These are phyloP conservation scores for Raphanus hybrid DNA, from an alignment of 441 rosid species.

Conservation along the genomic window DNA sequence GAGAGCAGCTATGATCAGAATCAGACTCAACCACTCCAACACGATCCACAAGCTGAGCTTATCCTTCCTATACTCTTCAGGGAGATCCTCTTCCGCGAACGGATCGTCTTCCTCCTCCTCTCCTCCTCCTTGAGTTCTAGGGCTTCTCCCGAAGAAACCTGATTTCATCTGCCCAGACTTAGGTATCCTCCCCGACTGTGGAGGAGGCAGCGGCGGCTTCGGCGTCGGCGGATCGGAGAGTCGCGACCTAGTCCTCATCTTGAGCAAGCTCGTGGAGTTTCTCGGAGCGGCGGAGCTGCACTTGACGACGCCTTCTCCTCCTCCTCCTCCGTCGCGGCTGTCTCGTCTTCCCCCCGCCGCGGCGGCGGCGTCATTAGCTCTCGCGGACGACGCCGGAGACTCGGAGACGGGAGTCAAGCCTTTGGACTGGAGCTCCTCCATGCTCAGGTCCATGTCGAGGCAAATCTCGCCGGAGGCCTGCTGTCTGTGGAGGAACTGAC, in stretches of 20 bases:
- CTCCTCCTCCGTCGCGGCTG: too few relatives aligned
- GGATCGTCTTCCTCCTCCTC: slow-evolving; percentile 66
- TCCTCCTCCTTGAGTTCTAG: not conserved
- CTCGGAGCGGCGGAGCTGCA: slow-evolving; percentile 50
- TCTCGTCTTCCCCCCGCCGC: too few relatives aligned
- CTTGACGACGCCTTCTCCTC: slow-evolving; percentile 29
- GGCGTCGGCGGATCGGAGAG: slow-evolving; percentile 57
- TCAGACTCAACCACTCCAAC: slow-evolving; percentile 61
- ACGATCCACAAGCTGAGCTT: slow-evolving; percentile 49
- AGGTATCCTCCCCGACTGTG: slow-evolving; percentile 36
- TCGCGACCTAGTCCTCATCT: slow-evolving; percentile 50
- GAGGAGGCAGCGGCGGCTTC: slow-evolving; percentile 44
- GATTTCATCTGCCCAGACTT: slow-evolving; percentile 52
- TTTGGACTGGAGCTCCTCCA: slow-evolving; percentile 56
- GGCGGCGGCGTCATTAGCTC: not conserved
- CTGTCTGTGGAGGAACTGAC: slow-evolving; percentile 82
- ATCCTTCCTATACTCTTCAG: slow-evolving; percentile 59
- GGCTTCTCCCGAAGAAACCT: slow-evolving; percentile 51
- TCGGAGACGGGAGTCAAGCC: slow-evolving; percentile 50
- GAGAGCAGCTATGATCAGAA: slow-evolving; percentile 50
- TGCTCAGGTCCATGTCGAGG: slow-evolving; percentile 63
- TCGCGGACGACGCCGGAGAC: slow-evolving; percentile 34
- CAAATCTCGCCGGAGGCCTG: slow-evolving; percentile 73
- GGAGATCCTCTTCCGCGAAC: slow-evolving; percentile 60
- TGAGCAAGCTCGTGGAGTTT: slow-evolving; percentile 46